phyloP scores from a whole-genome alignment of 1,139 yeast species.

The Oligophagozyma castellii region DNA sequence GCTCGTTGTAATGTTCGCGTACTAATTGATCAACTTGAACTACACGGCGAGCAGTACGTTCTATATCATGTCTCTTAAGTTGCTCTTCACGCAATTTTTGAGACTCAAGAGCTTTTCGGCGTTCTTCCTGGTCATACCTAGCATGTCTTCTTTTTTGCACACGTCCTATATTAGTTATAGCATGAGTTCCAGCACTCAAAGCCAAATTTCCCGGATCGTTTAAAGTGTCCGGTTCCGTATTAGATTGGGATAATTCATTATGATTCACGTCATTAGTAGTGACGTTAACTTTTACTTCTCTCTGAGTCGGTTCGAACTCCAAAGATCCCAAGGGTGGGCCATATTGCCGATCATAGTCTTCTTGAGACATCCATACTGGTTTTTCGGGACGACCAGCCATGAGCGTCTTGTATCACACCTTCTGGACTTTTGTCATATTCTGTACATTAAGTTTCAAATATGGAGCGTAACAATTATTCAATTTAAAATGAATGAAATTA shows the following conservation, averaged over 20 bases:
- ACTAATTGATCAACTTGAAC: slow-evolving; percentile 42
- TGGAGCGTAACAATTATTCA: no score
- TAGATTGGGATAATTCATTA: slow-evolving; percentile 4
- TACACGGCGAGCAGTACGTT: slow-evolving; percentile 20
- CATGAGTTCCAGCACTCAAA: slow-evolving; percentile 3
- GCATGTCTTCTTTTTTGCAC: slow-evolving; percentile 17
- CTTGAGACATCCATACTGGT: slow-evolving; percentile 29
- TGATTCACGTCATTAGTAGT: slow-evolving; percentile 1
- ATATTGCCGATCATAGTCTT: slow-evolving; percentile 23
- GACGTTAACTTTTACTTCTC: slow-evolving; percentile 3
- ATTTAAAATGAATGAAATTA: no score
- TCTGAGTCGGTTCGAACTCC: slow-evolving; percentile 5
- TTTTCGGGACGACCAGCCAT: slow-evolving; percentile 17
- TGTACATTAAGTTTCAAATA: no score
- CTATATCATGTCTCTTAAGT: slow-evolving; percentile 22
- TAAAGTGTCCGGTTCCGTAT: slow-evolving; percentile 2
- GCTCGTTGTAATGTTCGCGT: slow-evolving; percentile 70
- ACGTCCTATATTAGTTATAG: not conserved
- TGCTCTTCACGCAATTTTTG: slow-evolving; percentile 24
- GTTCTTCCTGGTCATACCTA: slow-evolving; percentile 21
- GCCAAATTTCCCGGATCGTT: not conserved
- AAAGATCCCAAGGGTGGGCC: no score
- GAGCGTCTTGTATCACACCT: not conserved
- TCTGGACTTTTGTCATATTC: no score
- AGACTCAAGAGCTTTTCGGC: slow-evolving; percentile 16